These are phyloP conservation scores for Meira miltonrushii DNA, from an alignment of 1,284 basidiomycete genomes.

Conservation along the genomic window DNA sequence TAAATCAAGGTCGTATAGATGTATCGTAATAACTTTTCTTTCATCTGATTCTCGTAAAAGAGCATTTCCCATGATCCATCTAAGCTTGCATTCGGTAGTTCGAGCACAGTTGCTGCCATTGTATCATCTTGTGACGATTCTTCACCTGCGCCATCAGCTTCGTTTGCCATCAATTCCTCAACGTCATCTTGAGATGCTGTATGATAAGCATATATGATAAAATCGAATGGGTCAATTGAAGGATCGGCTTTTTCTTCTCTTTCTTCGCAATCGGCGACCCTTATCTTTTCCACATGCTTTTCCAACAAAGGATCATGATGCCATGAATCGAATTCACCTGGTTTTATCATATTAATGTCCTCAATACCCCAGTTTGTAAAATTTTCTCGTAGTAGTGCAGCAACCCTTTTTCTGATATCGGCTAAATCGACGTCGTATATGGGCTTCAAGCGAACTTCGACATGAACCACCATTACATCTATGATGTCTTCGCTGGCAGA, in stretches of 20 bases:
- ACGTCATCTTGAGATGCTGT: constrained; percentile 65
- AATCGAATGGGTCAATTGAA: constrained; percentile 18
- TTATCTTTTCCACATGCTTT: constrained; percentile 70
- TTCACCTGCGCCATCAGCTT: constrained; percentile 58
- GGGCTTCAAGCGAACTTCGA: not conserved
- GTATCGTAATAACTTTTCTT: constrained; percentile 80
- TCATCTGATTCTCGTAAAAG: constrained; percentile 84
- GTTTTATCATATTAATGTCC: not conserved
- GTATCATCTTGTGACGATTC: constrained; percentile 57
- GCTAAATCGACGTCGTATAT: not conserved
- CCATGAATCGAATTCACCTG: constrained; percentile 69
- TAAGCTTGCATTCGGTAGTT: constrained; percentile 72
- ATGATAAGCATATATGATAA: constrained; percentile 75
- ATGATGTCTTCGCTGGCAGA: too few relatives aligned
- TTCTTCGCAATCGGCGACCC: constrained; percentile 61
- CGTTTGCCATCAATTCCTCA: constrained; percentile 67
- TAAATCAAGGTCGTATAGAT: constrained; percentile 88
- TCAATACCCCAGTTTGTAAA: too few relatives aligned
- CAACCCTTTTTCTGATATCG: not conserved
- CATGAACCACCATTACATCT: not conserved
- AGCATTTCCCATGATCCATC: constrained; percentile 82
- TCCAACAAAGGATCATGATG: constrained; percentile 66
- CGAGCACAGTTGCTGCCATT: constrained; percentile 77
- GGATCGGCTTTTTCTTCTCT: constrained; percentile 17
- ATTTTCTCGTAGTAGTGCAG: not conserved